These are phyloP conservation scores for Beauveria asiatica DNA, from an alignment of 2,329 filamentous ascomycete species.

Conservation along the genomic window DNA sequence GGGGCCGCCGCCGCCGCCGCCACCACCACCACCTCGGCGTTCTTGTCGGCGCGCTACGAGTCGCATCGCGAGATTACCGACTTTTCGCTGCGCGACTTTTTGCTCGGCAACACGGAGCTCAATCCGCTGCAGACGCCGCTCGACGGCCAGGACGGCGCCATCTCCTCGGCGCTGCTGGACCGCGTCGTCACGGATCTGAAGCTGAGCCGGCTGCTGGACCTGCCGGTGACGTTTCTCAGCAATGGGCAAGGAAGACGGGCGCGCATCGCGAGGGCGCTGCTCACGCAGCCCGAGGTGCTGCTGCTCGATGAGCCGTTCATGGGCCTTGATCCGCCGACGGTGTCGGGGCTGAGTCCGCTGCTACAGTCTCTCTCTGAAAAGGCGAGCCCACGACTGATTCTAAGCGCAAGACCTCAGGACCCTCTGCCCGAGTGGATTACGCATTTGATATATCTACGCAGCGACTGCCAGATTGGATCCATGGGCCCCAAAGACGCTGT, in stretches of 20 bases:
- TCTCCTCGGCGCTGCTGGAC: slow-evolving; percentile 44
- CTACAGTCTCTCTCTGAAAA: slow-evolving; percentile 59
- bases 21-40: slow-evolving; percentile 60
- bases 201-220: slow-evolving; percentile 59
- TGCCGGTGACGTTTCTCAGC: slow-evolving; percentile 83
- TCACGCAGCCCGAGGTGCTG: slow-evolving; percentile 70
- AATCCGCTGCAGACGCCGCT: slow-evolving; percentile 51
- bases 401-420: slow-evolving; percentile 79
- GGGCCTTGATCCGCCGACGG: slow-evolving; percentile 82
- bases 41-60: slow-evolving; percentile 86
- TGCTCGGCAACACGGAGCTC: slow-evolving; percentile 73
- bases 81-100: slow-evolving; percentile 72
- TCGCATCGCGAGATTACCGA: slow-evolving; percentile 78
- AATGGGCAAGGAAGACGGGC: slow-evolving; percentile 87
- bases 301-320: slow-evolving; percentile 93
- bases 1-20: slow-evolving; percentile 37
- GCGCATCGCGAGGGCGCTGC: slow-evolving; percentile 76
- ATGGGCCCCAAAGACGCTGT: slow-evolving; percentile 60
- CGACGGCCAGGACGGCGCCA: slow-evolving; percentile 37
- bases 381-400: slow-evolving; percentile 61
- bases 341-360: slow-evolving; percentile 61
- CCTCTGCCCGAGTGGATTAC: slow-evolving; percentile 84
- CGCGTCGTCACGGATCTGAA: slow-evolving; percentile 62
- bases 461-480: slow-evolving; percentile 54
- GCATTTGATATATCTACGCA: slow-evolving; percentile 65